phyloP scores from a whole-genome alignment of 2,329 filamentous ascomycete genomes.

The Periconia sp. region DNA sequence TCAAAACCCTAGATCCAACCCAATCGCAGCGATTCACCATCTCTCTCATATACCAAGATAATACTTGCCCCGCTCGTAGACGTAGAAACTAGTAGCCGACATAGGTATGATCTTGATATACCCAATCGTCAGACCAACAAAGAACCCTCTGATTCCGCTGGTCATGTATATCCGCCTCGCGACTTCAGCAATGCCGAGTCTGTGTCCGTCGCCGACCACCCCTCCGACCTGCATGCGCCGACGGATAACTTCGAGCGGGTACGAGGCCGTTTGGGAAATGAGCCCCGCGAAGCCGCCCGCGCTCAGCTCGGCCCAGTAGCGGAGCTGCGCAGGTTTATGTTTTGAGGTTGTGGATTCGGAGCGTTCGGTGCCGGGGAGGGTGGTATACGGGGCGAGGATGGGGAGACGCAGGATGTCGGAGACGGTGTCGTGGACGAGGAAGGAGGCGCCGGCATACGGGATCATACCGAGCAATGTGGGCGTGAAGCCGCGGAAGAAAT shows the following conservation, averaged over 20 bases:
- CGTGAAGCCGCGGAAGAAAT: conserved; percentile 94
- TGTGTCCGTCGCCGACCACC: conserved; percentile 85
- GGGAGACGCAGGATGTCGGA: conserved; percentile 80
- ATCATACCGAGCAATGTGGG: conserved; percentile 93
- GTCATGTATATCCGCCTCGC: conserved; percentile 73
- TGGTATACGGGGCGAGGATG: conserved; percentile 70
- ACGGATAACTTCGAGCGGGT: conserved; percentile 89
- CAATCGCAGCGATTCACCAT: too few species aligned
- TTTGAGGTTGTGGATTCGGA: conserved; percentile 41
- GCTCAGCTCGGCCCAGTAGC: conserved; percentile 81
- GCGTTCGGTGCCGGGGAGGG: conserved; percentile 61
- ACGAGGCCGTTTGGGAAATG: conserved; percentile 87
- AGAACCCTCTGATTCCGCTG: conserved; percentile 79
- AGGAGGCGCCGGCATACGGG: conserved; percentile 93
- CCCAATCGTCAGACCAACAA: conserved; percentile 88
- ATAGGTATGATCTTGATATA: conserved; percentile 94
- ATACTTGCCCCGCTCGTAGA: conserved; percentile 66
- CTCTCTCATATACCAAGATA: conserved; percentile 51
- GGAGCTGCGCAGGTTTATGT: conserved; percentile 68
- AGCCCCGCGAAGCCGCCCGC: conserved; percentile 85
- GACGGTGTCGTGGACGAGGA: conserved; percentile 89
- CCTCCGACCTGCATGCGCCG: conserved; percentile 95
- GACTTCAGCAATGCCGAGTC: conserved; percentile 78
- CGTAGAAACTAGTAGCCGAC: conserved; percentile 72
- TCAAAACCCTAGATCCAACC: not conserved